Conservation (phyloP, 179 eudicot species). For the Spergularia azorica region DNA sequence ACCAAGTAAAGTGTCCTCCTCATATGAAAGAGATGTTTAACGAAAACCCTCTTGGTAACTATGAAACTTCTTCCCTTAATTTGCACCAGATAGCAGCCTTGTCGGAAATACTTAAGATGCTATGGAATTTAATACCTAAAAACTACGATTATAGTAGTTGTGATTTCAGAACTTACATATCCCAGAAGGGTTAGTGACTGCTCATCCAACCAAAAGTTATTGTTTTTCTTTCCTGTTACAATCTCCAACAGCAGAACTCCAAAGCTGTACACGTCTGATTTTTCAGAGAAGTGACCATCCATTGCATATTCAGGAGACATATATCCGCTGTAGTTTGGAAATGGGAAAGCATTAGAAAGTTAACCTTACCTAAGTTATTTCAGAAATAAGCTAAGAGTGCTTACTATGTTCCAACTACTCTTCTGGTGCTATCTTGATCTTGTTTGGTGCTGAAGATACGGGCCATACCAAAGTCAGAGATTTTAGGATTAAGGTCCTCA, state of each 20-base stretch:
- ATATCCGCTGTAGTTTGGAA: conserved; percentile 7
- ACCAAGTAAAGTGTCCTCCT: too few species aligned
- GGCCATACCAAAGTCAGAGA: conserved; percentile 20
- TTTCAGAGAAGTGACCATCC: conserved; percentile 21
- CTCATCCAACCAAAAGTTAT: conserved; percentile 21
- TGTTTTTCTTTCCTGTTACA: conserved; percentile 20
- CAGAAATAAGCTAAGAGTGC: neutral
- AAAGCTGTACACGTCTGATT: conserved; percentile 19
- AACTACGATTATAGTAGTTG: neutral
- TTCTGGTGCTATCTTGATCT: conserved; percentile 22
- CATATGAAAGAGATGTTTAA: too few species aligned
- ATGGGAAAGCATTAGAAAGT: neutral
- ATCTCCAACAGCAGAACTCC: conserved; percentile 20
- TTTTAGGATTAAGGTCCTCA: conserved; percentile 18
- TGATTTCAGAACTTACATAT: conserved; percentile 14
- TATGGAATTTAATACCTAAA: too few species aligned
- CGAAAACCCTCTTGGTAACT: too few species aligned
- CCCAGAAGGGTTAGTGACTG: conserved; percentile 15
- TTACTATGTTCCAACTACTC: conserved; percentile 23
- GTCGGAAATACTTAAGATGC: too few species aligned
- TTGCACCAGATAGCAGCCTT: too few species aligned
- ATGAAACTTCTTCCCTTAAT: too few species aligned
- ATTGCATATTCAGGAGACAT: conserved; percentile 22
- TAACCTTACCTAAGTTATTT: too few species aligned
- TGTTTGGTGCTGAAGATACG: conserved; percentile 20